Conservation (phyloP, 176 grass and related monocot genomes). For the Tuctoria greenei region DNA sequence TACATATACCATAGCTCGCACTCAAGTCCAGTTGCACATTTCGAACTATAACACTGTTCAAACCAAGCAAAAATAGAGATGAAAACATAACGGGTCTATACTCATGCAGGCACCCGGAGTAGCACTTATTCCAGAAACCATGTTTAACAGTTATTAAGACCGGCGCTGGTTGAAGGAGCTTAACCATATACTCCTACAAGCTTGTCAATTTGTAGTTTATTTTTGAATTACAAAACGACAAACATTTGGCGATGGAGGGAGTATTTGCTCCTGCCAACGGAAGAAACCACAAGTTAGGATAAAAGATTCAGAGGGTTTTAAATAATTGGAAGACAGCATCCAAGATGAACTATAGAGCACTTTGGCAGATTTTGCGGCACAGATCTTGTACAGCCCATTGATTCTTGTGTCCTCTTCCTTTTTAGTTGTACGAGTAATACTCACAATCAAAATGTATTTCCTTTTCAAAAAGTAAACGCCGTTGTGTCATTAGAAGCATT, state of each 20-base stretch:
- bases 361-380: background rate
- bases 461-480: background rate
- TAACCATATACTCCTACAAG: too few species aligned
- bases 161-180: too few species aligned
- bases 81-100: background rate
- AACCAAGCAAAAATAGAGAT: conserved; percentile 1
- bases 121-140: conserved; percentile 31
- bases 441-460: background rate
- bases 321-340: background rate
- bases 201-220: too few species aligned
- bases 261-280: conserved; percentile 35
- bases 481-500: background rate
- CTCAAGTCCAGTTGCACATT: background rate
- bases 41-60: conserved; percentile 4
- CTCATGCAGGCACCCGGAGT: conserved; percentile 1
- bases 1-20: background rate
- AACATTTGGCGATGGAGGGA: too few species aligned
- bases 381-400: background rate
- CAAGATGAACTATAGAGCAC: background rate
- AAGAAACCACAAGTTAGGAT: conserved; percentile 6
- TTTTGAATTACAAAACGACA: too few species aligned
- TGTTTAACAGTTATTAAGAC: conserved; percentile 8
- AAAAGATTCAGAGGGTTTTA: background rate
- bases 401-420: background rate
- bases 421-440: background rate